Conservation (phyloP, 306 rosid genomes). For the Medicago ruthenica region DNA sequence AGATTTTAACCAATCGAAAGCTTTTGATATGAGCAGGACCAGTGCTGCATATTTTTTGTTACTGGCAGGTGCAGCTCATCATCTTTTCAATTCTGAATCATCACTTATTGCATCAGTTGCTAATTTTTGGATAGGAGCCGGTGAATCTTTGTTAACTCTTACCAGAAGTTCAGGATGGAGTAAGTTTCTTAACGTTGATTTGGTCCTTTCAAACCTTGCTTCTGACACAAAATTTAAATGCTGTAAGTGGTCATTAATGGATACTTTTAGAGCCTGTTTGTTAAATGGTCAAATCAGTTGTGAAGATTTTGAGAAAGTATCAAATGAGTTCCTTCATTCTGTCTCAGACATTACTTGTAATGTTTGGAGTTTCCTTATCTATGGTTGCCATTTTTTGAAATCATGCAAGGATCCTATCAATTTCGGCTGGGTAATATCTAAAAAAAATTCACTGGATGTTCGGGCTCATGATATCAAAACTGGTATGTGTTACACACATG, state of each 20-base stretch:
- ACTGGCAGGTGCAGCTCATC: conserved; percentile 75
- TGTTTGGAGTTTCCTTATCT: conserved; percentile 59
- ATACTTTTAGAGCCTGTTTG: conserved; percentile 41
- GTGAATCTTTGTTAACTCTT: conserved; percentile 71
- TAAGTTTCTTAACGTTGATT: conserved; percentile 35
- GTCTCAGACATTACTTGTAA: conserved; percentile 42
- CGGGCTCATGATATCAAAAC: conserved; percentile 14
- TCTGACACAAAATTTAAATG: conserved; percentile 46
- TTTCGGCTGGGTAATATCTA: conserved; percentile 50
- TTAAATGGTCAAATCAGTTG: conserved; percentile 39
- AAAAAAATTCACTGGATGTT: conserved; percentile 19
- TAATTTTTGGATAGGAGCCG: conserved; percentile 71
- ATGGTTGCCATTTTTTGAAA: conserved; percentile 52
- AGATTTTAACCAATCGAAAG: conserved; percentile 36
- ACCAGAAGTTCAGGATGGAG: conserved; percentile 57
- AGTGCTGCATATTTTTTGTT: conserved; percentile 73
- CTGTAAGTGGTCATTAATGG: conserved; percentile 56
- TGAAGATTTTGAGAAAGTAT: conserved; percentile 51
- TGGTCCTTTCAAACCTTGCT: conserved; percentile 39
- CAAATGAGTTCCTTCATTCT: conserved; percentile 55
- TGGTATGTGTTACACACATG: conserved; percentile 21
- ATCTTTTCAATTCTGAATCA: conserved; percentile 69
- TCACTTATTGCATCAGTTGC: conserved; percentile 68
- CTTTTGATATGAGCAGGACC: conserved; percentile 61
- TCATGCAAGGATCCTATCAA: conserved; percentile 55